Conservation (phyloP, 176 grass and related monocot species). For the Zea luxurians region DNA sequence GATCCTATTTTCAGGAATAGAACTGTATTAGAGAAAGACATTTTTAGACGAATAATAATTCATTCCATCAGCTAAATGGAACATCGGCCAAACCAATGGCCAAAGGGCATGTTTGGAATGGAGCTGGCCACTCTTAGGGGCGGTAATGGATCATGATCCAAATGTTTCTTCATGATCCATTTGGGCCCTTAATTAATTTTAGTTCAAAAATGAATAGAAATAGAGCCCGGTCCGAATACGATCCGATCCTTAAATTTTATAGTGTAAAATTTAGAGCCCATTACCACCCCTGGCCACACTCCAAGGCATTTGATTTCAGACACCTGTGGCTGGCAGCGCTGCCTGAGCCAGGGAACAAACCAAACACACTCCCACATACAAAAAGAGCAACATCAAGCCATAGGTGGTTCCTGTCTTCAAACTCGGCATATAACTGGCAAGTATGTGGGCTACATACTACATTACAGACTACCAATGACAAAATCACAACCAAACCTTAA, state of each 20-base stretch:
- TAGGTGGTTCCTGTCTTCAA: background rate
- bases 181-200: too few relatives aligned
- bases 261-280: too few relatives aligned
- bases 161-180: too few relatives aligned
- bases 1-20: slow-evolving; percentile 48
- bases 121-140: background rate
- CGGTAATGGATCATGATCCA: too few relatives aligned
- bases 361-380: background rate
- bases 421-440: background rate
- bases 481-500: background rate
- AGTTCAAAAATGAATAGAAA: too few relatives aligned
- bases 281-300: background rate
- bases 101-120: background rate
- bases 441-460: background rate
- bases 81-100: background rate
- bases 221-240: too few relatives aligned
- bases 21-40: slow-evolving; percentile 33
- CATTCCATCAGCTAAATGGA: background rate
- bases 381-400: slow-evolving; percentile 2
- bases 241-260: too few relatives aligned
- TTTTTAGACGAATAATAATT: background rate
- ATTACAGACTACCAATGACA: background rate
- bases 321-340: background rate
- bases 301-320: background rate
- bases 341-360: background rate